Evolutionary conservation across 192 early-diverging fungal species (phyloP), one percentile per base, ranked within the genome.

Genomic region (Coemansia guatemalensis): DNA sequence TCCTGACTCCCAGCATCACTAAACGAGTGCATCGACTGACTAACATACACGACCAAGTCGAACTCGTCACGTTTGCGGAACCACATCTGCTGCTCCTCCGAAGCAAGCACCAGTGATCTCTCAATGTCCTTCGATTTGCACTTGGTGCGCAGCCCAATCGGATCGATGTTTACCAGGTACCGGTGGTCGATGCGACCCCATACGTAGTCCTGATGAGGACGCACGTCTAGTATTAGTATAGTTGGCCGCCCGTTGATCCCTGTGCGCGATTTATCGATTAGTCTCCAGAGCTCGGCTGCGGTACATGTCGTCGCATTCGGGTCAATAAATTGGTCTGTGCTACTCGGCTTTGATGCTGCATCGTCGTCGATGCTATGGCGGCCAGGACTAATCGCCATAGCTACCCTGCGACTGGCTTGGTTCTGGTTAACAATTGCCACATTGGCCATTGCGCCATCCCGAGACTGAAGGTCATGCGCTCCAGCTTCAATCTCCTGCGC

Each of bases 181-280:
- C 67, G 68, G 67, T 89, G 86, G 48, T 85, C 86, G 39, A 96
- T 84, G 12, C 86, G 89, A 2, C 89, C 90, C 56, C 75, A 79
- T 1, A 76, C 74, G 71, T 80, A 93, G 30, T 89, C 79, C 25
- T 90, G 86, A 39, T 85, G 83, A 30, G 85, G 84, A 14, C 94
- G 84, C 11, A 94, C 84, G 74, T 96, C 94, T 58, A 96, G 72
- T 20, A 95, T 57, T 23, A 96, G 60, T 5, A 91, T 51, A 12
- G 71, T 75, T 0, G 84, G 79, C n/a, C 62, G 64, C 8, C 68
- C 73, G 47, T 41, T 33, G 6, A 35, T 73, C 53, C 48, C 53
- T 21, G 35, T 78, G 64, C 20, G 61, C 25, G 57, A 88, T 32
- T 53, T 81, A 75, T n/a, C 71, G 30, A 48, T 66, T 48, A 32